These are phyloP conservation scores for Aspergillus sp. DNA, from an alignment of 2,329 filamentous ascomycete species.

Conservation along the genomic window DNA sequence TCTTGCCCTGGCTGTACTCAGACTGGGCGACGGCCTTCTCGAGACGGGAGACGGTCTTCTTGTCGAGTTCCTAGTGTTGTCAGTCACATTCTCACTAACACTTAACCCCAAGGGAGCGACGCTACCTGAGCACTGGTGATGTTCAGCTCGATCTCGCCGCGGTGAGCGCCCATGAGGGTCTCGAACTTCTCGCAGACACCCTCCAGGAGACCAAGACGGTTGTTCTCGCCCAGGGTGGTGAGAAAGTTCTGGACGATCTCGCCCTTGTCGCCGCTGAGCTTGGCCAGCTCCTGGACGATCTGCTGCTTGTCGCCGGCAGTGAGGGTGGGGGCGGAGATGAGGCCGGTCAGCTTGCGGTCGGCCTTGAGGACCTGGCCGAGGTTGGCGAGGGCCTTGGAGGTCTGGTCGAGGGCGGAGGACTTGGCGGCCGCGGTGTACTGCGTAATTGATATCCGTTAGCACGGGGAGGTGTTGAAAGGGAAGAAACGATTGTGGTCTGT, in stretches of 20 bases:
- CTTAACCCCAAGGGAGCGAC: too few relatives aligned
- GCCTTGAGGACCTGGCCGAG: conserved; percentile 72
- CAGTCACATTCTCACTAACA: too few relatives aligned
- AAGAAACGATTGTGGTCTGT: too few relatives aligned
- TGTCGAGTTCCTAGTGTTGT: conserved; percentile 69
- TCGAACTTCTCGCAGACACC: conserved; percentile 84
- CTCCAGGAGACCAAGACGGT: conserved; percentile 79
- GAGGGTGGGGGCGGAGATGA: conserved; percentile 81
- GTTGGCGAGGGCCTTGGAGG: conserved; percentile 72
- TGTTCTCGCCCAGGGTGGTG: conserved; percentile 87
- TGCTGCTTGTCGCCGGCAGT: conserved; percentile 74
- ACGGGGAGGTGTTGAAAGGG: too few relatives aligned
- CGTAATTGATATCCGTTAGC: background rate
- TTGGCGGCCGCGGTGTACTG: conserved; percentile 97
- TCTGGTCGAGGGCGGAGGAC: conserved; percentile 77
- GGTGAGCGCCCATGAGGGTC: conserved; percentile 80
- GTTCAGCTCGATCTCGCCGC: conserved; percentile 88
- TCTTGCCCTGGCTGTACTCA: conserved; percentile 85
- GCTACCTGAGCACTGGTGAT: conserved; percentile 87
- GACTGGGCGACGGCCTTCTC: conserved; percentile 89
- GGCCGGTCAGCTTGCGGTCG: conserved; percentile 74
- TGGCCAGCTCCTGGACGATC: conserved; percentile 84
- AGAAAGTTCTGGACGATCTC: conserved; percentile 95
- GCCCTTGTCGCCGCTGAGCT: conserved; percentile 72
- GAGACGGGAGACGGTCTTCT: conserved; percentile 78